phyloP scores from a whole-genome alignment of 805 yeast genomes.

The Sungouiozyma intestinalis region DNA sequence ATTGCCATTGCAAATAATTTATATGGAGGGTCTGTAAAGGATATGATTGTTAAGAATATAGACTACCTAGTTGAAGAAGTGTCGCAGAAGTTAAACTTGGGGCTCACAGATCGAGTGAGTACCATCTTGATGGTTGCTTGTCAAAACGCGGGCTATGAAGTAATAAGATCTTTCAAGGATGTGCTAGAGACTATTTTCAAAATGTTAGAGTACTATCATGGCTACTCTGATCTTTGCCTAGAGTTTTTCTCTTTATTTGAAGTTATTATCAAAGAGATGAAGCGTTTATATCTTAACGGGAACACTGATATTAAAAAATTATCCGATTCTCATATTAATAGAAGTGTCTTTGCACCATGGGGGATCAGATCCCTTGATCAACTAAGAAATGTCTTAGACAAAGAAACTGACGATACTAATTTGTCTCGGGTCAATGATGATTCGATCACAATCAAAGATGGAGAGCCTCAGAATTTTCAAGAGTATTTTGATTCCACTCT shows the following conservation, averaged over 20 bases:
- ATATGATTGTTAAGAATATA: slow-evolving; percentile 52
- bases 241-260: slow-evolving; percentile 66
- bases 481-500: slow-evolving; percentile 30
- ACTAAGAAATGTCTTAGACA: slow-evolving; percentile 35
- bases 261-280: slow-evolving; percentile 43
- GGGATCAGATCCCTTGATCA: slow-evolving; percentile 40
- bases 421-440: slow-evolving; percentile 11
- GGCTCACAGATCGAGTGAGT: slow-evolving; percentile 64
- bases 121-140: slow-evolving; percentile 61
- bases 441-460: neutral
- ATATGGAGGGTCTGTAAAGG: slow-evolving; percentile 46
- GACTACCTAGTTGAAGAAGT: slow-evolving; percentile 76
- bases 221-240: slow-evolving; percentile 59
- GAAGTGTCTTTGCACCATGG: slow-evolving; percentile 42
- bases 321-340: slow-evolving; percentile 14
- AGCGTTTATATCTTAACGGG: slow-evolving; percentile 28
- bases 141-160: slow-evolving; percentile 55
- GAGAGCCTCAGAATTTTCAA: slow-evolving; percentile 26
- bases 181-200: slow-evolving; percentile 65
- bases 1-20: slow-evolving; percentile 39
- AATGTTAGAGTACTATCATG: slow-evolving; percentile 75
- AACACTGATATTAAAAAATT: slow-evolving; percentile 13
- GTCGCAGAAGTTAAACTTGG: slow-evolving; percentile 58
- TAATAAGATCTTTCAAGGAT: slow-evolving; percentile 61
- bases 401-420: slow-evolving; percentile 12